Evolutionary conservation across 2,329 filamentous ascomycete genomes (phyloP).

Genomic region (Pseudogymnoascus verrucosus): DNA sequence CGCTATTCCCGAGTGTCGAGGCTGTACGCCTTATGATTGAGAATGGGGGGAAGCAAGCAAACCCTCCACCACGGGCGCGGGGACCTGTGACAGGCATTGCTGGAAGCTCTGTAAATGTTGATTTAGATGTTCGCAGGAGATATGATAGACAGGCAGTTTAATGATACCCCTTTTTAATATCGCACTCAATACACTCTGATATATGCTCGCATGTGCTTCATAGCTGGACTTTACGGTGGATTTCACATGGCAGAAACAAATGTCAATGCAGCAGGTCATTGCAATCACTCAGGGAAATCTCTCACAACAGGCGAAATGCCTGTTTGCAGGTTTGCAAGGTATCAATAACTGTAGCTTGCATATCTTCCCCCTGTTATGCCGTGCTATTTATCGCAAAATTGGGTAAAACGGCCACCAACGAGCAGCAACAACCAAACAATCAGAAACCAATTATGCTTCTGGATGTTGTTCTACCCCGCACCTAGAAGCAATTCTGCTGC

Average conservation of each 20-base stretch:
- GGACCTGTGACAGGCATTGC: neutral
- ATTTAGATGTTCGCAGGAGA: neutral
- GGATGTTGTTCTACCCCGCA: neutral
- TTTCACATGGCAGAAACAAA: neutral
- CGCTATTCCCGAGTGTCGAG: conserved; percentile 3
- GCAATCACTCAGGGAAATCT: neutral
- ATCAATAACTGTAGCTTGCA: neutral
- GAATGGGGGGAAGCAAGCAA: neutral
- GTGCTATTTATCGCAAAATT: conserved; percentile 4
- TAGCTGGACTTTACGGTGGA: too few relatives aligned
- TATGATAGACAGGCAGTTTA: conserved; percentile 2
- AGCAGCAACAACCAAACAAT: neutral
- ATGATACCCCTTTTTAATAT: conserved; percentile 7
- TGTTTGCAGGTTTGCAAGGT: neutral
- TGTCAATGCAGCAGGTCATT: neutral
- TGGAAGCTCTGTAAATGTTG: neutral
- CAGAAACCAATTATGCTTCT: conserved; percentile 5
- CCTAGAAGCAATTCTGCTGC: neutral
- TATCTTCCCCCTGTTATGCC: neutral
- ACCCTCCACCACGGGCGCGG: neutral
- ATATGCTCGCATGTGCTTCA: neutral
- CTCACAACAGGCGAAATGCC: neutral
- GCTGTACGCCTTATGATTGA: neutral
- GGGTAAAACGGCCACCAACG: conserved; percentile 2
- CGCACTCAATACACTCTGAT: neutral